phyloP scores from a whole-genome alignment of 2,329 filamentous ascomycete species.

The Phaeosphaeria sp. region DNA sequence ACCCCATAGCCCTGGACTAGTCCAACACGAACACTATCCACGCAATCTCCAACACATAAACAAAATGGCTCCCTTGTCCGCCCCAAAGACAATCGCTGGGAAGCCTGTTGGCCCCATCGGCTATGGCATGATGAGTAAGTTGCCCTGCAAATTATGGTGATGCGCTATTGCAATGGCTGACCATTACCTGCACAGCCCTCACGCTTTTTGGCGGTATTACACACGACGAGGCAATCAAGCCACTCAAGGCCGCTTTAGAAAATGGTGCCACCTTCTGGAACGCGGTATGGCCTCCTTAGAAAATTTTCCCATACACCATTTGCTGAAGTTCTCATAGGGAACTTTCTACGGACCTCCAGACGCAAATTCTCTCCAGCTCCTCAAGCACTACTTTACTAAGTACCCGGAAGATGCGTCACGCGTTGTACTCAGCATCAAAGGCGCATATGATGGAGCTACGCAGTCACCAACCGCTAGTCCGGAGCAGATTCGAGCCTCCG shows the following conservation, averaged over 20 bases:
- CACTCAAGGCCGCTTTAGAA: constrained; percentile 44
- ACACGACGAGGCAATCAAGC: constrained; percentile 45
- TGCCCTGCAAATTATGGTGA: no score
- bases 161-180: no score
- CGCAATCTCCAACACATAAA: no score
- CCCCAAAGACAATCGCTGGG: no score
- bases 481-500: constrained; percentile 37
- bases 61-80: no score
- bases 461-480: constrained; percentile 45
- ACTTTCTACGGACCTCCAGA: constrained; percentile 52
- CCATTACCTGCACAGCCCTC: no score
- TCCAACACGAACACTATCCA: no score
- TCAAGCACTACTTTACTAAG: constrained; percentile 55
- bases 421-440: constrained; percentile 55
- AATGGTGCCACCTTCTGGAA: constrained; percentile 54
- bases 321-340: no score
- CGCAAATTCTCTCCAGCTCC: constrained; percentile 51
- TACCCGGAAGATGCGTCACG: constrained; percentile 55
- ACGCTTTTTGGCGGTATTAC: no score
- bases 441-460: constrained; percentile 42
- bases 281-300: no score
- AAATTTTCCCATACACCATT: no score
- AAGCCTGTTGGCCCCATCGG: constrained; percentile 8
- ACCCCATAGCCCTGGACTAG: no score
- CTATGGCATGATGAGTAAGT: constrained; percentile 7